Evolutionary conservation across 225 moss, liverwort and hornwort genomes (phyloP).

Genomic region (Bryum argenteum): DNA sequence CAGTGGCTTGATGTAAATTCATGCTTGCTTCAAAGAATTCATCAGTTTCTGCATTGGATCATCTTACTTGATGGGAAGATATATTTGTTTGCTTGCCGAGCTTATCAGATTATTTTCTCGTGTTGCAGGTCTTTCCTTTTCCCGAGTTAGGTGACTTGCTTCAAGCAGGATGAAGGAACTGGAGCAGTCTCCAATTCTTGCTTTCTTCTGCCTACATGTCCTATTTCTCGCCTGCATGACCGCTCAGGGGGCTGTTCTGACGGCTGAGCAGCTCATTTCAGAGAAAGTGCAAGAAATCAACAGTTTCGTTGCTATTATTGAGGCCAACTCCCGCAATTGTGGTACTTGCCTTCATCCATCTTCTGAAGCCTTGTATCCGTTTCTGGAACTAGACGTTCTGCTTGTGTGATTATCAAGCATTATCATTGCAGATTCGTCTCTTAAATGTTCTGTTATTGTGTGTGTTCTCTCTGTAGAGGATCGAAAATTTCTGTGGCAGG

Average conservation of each 20-base stretch:
- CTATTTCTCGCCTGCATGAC: neutral
- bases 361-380: neutral
- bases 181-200: neutral
- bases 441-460: neutral
- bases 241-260: constrained; percentile 6
- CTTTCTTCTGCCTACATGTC: neutral
- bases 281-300: constrained; percentile 6
- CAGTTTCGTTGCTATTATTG: neutral
- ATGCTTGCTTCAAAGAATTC: neutral
- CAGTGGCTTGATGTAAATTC: neutral
- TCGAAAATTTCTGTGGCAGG: neutral
- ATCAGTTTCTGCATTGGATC: neutral
- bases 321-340: constrained; percentile 13
- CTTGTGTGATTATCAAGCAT: neutral
- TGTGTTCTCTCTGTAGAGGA: neutral
- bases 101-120: neutral
- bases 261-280: constrained; percentile 1
- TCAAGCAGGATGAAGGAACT: constrained; percentile 23
- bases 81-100: neutral
- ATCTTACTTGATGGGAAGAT: too few relatives aligned
- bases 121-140: neutral
- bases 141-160: neutral
- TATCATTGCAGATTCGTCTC: neutral
- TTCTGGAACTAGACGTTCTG: neutral
- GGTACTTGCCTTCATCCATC: constrained; percentile 11